These are phyloP conservation scores for Passalora sequoiae DNA, from an alignment of 2,329 filamentous ascomycete species.

Conservation along the genomic window DNA sequence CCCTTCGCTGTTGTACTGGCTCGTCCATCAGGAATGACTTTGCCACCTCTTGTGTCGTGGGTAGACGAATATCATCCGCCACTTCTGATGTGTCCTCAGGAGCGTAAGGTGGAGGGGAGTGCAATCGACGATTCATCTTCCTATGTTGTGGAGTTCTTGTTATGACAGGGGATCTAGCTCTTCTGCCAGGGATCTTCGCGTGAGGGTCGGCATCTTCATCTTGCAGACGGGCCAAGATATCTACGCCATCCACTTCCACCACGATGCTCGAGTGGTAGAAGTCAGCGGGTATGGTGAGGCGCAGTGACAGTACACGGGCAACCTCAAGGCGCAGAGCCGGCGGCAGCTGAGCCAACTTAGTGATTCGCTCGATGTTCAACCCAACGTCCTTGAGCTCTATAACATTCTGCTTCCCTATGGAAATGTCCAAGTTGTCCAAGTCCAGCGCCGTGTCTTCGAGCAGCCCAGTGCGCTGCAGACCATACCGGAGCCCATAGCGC, in stretches of 20 bases:
- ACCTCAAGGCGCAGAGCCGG: slow-evolving; percentile 64
- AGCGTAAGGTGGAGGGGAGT: slow-evolving; percentile 27
- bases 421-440: slow-evolving; percentile 78
- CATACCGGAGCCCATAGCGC: slow-evolving; percentile 56
- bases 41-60: slow-evolving; percentile 67
- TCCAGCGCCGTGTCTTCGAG: slow-evolving; percentile 84
- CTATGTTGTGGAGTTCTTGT: slow-evolving; percentile 31
- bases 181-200: slow-evolving; percentile 36
- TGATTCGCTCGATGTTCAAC: slow-evolving; percentile 58
- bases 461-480: slow-evolving; percentile 73
- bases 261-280: slow-evolving; percentile 79
- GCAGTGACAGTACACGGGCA: slow-evolving; percentile 70
- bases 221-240: slow-evolving; percentile 50
- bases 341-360: slow-evolving; percentile 55
- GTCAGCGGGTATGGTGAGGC: slow-evolving; percentile 80
- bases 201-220: slow-evolving; percentile 15
- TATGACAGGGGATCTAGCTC: slow-evolving; percentile 22
- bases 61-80: slow-evolving; percentile 45
- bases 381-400: slow-evolving; percentile 85
- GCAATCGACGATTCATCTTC: slow-evolving; percentile 33
- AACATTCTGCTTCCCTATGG: slow-evolving; percentile 72
- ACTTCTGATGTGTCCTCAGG: slow-evolving; percentile 25
- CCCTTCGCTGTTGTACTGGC: slow-evolving; percentile 58
- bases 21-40: slow-evolving; percentile 73
- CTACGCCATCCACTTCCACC: slow-evolving; percentile 75